Percentiles rank a stretch among this genome's conserved stretches.
Conservation (phyloP, 139 green algal species). For the Chlorella sp. region DNA sequence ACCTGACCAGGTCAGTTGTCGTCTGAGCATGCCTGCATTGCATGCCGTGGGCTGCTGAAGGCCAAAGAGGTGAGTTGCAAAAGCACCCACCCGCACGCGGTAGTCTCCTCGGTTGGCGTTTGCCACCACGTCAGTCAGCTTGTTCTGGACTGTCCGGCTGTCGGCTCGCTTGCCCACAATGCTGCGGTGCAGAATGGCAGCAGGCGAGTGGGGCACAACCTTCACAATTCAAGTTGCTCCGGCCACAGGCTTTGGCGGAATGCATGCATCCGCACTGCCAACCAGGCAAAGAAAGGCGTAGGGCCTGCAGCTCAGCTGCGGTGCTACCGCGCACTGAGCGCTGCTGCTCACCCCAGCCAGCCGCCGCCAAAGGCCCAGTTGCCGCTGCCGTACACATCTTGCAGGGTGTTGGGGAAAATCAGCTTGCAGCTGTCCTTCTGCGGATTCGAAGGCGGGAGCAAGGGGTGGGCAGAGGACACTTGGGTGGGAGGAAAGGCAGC, state of each 20-base stretch:
- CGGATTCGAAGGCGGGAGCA: not conserved
- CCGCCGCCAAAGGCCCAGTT: constrained; percentile 23
- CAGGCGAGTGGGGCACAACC: not conserved
- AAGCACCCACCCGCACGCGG: not conserved
- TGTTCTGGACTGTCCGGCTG: not conserved
- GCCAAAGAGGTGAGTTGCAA: no score
- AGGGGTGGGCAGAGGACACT: no score
- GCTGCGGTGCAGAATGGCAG: not conserved
- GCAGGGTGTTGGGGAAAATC: not conserved
- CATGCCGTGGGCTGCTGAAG: no score
- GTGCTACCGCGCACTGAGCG: no score
- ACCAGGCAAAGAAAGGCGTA: no score
- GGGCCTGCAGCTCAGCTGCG: no score
- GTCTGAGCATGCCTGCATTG: no score
- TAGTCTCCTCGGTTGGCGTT: constrained; percentile 17
- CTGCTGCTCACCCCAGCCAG: constrained; percentile 4
- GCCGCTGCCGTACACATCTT: constrained; percentile 3
- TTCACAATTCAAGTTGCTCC: no score
- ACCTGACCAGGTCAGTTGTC: no score
- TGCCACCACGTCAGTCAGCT: not conserved
- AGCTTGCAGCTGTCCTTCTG: constrained; percentile 11
- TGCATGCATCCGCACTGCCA: no score
- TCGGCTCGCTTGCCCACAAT: constrained; percentile 7
- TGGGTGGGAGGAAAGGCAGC: no score
- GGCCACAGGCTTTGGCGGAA: no score